These are phyloP conservation scores for Trichophyton benhamiae DNA, from an alignment of 2,329 filamentous ascomycete genomes.

Conservation along the genomic window DNA sequence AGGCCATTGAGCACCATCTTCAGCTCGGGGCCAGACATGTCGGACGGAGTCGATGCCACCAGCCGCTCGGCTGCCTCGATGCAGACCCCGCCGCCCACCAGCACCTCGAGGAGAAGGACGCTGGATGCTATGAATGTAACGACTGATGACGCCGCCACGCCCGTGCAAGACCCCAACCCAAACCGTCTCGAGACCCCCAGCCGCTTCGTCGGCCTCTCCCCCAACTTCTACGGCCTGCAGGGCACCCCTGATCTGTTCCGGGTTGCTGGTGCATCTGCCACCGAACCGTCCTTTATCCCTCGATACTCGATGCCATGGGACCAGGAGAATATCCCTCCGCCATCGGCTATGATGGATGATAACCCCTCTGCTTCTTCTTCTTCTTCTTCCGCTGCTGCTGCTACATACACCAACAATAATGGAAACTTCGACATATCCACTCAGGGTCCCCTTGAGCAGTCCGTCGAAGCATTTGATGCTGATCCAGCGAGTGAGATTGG, in stretches of 20 bases:
- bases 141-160: slow-evolving; percentile 13
- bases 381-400: too few relatives aligned
- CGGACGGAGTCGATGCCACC: slow-evolving; percentile 25
- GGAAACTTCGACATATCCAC: slow-evolving; percentile 14
- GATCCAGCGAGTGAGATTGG: neutral
- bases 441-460: neutral
- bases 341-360: slow-evolving; percentile 10
- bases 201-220: slow-evolving; percentile 33
- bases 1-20: slow-evolving; percentile 7
- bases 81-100: slow-evolving; percentile 51
- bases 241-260: slow-evolving; percentile 48
- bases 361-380: too few relatives aligned
- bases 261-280: slow-evolving; percentile 39
- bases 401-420: too few relatives aligned
- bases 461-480: slow-evolving; percentile 15
- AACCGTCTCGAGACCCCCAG: slow-evolving; percentile 35
- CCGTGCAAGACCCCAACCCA: slow-evolving; percentile 9
- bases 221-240: slow-evolving; percentile 42
- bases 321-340: slow-evolving; percentile 24
- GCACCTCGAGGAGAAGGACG: slow-evolving; percentile 41
- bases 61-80: slow-evolving; percentile 37
- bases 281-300: slow-evolving; percentile 42
- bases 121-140: slow-evolving; percentile 15
- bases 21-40: slow-evolving; percentile 22
- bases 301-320: slow-evolving; percentile 43